Conservation (phyloP, 371 early-diverging fungal species). For the Syncephalastrum contaminatum region DNA sequence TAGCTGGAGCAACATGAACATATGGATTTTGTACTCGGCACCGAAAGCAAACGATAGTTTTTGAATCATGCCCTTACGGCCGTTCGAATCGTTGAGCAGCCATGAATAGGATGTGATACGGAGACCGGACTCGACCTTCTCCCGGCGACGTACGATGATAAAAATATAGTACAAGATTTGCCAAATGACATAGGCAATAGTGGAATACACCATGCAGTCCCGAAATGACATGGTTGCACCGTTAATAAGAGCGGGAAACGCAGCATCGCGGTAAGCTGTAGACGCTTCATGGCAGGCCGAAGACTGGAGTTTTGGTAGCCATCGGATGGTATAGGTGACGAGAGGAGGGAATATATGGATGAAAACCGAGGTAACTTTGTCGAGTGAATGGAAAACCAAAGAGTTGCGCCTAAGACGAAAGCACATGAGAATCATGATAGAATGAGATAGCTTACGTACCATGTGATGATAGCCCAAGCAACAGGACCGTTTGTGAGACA, state of each 20-base stretch:
- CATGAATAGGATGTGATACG: slow-evolving; percentile 69
- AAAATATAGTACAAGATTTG: slow-evolving; percentile 66
- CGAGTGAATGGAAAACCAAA: slow-evolving; percentile 67
- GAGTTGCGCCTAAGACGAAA: slow-evolving; percentile 51
- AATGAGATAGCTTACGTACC: slow-evolving; percentile 15
- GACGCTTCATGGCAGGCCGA: slow-evolving; percentile 16
- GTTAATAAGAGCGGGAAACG: slow-evolving; percentile 46
- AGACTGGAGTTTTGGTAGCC: slow-evolving; percentile 50
- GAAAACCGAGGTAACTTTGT: slow-evolving; percentile 72
- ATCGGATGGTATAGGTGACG: slow-evolving; percentile 60
- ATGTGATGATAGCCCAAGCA: slow-evolving; percentile 71
- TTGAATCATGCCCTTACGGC: slow-evolving; percentile 46
- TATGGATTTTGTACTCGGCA: slow-evolving; percentile 52
- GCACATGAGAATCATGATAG: too few species aligned
- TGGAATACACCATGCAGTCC: slow-evolving; percentile 43
- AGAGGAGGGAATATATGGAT: slow-evolving; percentile 73
- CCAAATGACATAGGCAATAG: slow-evolving; percentile 66
- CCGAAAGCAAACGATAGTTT: slow-evolving; percentile 52
- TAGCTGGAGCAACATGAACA: slow-evolving; percentile 69
- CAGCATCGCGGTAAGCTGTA: slow-evolving; percentile 28
- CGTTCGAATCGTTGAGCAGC: slow-evolving; percentile 58
- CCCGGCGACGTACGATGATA: slow-evolving; percentile 57
- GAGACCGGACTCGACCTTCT: slow-evolving; percentile 65
- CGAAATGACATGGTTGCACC: slow-evolving; percentile 28
- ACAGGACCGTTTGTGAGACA: slow-evolving; percentile 69